Evolutionary conservation across 768 basidiomycete genomes (phyloP), one percentile per base, ranked within the genome.

Genomic region (Trametes villosa): DNA sequence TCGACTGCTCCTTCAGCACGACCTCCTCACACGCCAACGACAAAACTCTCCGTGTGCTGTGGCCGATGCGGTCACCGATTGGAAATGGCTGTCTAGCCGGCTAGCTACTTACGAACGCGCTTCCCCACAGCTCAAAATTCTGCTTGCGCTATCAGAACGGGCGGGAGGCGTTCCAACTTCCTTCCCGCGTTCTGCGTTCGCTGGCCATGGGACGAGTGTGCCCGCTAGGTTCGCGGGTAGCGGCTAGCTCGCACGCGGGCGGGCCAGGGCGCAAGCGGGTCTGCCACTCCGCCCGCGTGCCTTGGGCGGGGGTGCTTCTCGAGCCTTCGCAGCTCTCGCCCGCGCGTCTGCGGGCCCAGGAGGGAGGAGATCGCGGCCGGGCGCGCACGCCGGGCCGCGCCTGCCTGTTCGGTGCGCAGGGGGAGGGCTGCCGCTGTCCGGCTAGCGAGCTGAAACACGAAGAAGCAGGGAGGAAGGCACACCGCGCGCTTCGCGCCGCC

Each of bases 391-490:
- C 38, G 51, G 61, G 50, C 55, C 52, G 50, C 22, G 40, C 29
- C 40, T 62, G 61, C 61, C 61, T 33, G 27, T 40, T 53, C 15
- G 5, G 54, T 40, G 33, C 20, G 60, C 18, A 33, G 40, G 22
- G 45, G 34, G 47, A 31, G 41, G 57, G 50, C 13, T 65, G 64
- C 64, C 60, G 64, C 64, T 59, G 64, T 62, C 60, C 64, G 64
- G 64, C 64, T 65, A 33, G 64, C 60, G 53, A 51, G 47, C 53
- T 65, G 64, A 65, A 65, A 65, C 64, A 65, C 64, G 47, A 62
- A 62, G 61, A 63, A 59, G 46, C 57, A 49, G 44, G 41, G n/a
- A 48, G 29, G 33, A 29, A 57, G 50, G 51, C 47, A 62, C 60
- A 20, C 27, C 27, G 22, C 53, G 49, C 40, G 30, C 51, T 53